These are phyloP conservation scores for Nothomitra cinnamomea DNA, from an alignment of 2,329 filamentous ascomycete genomes.

Conservation along the genomic window DNA sequence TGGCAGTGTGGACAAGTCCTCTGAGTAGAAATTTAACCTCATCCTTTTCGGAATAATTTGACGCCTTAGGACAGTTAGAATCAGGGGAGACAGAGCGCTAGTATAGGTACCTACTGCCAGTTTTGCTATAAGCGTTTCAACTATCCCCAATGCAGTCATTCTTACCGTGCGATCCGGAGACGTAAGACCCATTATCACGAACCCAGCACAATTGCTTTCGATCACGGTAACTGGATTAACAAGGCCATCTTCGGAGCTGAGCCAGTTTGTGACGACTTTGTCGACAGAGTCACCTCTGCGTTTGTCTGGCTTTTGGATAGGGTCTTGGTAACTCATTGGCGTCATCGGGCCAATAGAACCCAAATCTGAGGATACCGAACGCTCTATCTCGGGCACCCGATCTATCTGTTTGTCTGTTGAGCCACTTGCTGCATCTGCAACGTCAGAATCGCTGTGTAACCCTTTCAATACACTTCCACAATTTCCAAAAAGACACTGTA, in stretches of 20 bases:
- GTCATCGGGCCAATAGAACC: too few relatives aligned
- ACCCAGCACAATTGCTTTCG: neutral
- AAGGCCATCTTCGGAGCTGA: neutral
- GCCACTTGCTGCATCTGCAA: too few relatives aligned
- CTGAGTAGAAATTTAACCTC: constrained; percentile 65
- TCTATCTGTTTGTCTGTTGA: too few relatives aligned
- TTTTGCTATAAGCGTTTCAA: neutral
- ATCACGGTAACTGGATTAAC: neutral
- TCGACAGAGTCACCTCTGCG: too few relatives aligned
- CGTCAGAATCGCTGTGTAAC: too few relatives aligned
- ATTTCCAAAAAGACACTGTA: neutral
- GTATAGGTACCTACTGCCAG: neutral
- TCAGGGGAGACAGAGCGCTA: neutral
- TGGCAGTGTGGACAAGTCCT: constrained; percentile 62
- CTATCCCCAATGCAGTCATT: neutral
- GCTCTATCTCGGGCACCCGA: too few relatives aligned
- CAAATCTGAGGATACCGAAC: too few relatives aligned
- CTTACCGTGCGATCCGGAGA: neutral
- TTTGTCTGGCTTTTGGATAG: too few relatives aligned
- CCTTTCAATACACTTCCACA: too few relatives aligned
- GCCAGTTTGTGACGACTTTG: neutral
- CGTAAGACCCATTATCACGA: neutral
- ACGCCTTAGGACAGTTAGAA: constrained; percentile 31
- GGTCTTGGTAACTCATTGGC: too few relatives aligned
- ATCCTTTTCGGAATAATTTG: constrained; percentile 56